Evolutionary conservation across 768 basidiomycete species (phyloP).

Genomic region (Naematelia encephala): DNA sequence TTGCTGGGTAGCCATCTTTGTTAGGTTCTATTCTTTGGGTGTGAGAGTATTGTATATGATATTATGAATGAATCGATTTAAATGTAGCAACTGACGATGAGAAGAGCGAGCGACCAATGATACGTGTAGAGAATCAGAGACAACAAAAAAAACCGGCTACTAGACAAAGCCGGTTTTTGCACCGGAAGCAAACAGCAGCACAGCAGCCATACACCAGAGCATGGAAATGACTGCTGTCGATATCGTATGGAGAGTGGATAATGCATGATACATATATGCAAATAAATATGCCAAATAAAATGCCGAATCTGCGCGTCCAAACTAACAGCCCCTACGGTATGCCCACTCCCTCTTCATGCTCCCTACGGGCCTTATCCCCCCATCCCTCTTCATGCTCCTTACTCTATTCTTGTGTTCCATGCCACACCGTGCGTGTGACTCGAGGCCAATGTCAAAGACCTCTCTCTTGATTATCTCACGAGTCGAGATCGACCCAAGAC

Average conservation of each 20-base stretch:
- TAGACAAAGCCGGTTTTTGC: not conserved
- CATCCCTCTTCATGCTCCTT: not conserved
- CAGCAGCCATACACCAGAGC: not conserved
- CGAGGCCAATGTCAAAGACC: not conserved
- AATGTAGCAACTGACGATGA: not conserved
- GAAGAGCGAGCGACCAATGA: not conserved
- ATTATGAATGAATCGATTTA: conserved; percentile 5
- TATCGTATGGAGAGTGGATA: no score
- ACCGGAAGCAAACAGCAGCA: not conserved
- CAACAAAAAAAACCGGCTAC: no score
- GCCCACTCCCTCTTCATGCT: not conserved
- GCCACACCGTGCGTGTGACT: not conserved
- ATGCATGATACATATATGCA: no score
- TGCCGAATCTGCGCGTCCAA: no score
- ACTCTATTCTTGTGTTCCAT: not conserved
- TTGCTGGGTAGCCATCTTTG: conserved; percentile 37
- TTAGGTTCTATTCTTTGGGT: not conserved
- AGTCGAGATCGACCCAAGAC: not conserved
- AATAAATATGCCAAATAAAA: not conserved
- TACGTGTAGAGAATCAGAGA: not conserved
- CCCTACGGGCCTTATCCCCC: not conserved
- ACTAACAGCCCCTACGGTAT: not conserved
- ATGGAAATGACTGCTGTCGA: not conserved
- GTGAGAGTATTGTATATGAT: not conserved
- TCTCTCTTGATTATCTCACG: not conserved